Percentiles rank a stretch among this genome's conserved stretches.
Conservation (phyloP, 139 green algal species). For the Gonium pectorale region DNA sequence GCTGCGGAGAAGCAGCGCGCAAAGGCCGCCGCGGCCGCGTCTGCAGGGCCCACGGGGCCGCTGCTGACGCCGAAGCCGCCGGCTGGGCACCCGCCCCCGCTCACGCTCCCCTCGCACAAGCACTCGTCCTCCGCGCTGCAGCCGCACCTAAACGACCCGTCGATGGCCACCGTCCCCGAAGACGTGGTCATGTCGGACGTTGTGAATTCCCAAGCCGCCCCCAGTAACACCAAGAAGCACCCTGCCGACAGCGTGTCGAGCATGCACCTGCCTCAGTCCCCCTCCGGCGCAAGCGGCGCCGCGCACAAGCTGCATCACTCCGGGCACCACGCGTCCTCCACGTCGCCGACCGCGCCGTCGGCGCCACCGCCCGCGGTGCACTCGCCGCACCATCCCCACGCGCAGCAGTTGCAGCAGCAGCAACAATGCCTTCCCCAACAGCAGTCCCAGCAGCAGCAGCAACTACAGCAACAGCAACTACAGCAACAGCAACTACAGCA, state of each 20-base stretch:
- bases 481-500: not conserved
- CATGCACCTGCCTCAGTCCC: conserved; percentile 6
- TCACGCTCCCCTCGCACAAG: not conserved
- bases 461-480: not conserved
- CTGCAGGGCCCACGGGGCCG: not conserved
- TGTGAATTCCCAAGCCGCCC: not conserved
- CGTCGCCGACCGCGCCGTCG: too few species aligned
- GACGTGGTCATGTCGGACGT: conserved; percentile 43
- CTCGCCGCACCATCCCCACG: too few species aligned
- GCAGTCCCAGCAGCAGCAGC: not conserved
- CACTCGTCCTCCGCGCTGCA: not conserved
- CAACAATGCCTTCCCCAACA: not conserved
- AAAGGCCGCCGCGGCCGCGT: not conserved
- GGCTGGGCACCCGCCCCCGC: not conserved
- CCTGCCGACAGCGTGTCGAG: conserved; percentile 11
- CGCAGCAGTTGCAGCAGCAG: too few species aligned
- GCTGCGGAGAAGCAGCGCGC: conserved; percentile 37
- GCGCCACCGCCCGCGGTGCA: too few species aligned
- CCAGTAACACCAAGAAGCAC: conserved; percentile 23
- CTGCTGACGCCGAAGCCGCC: not conserved
- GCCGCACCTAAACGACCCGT: not conserved
- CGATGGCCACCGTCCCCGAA: conserved; percentile 42
- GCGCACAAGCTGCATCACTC: not conserved
- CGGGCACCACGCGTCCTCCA: not conserved
- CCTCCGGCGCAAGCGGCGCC: too few species aligned